Percentiles rank a stretch among this genome's conserved stretches.
Evolutionary conservation across 768 basidiomycete species (phyloP).

Genomic region (Rhodotorula kratochvilovae): DNA sequence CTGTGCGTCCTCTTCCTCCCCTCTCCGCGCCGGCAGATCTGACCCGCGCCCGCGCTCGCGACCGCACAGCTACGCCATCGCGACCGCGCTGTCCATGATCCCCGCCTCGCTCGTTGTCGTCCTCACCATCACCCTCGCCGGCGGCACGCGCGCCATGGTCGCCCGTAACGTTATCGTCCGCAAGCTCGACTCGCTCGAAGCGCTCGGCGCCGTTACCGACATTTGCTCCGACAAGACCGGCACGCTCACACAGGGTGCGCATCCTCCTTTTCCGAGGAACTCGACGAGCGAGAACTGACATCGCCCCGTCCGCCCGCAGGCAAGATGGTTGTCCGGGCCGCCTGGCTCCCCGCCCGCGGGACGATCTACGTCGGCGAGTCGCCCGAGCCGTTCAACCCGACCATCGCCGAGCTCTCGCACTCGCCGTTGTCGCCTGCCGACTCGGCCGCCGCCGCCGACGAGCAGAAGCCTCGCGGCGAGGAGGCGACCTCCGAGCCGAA

Average conservation of each 20-base stretch:
- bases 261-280: no score
- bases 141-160: constrained; percentile 54
- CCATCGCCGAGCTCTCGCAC: constrained; percentile 33
- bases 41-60: no score
- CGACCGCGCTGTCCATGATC: constrained; percentile 38
- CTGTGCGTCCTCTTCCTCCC: constrained; percentile 28
- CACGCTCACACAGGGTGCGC: constrained; percentile 47
- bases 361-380: constrained; percentile 43
- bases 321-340: constrained; percentile 52
- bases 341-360: constrained; percentile 49
- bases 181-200: constrained; percentile 47
- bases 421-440: constrained; percentile 20
- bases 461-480: constrained; percentile 45
- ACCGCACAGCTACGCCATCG: constrained; percentile 16
- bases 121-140: constrained; percentile 57
- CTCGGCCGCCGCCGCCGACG: constrained; percentile 46
- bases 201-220: constrained; percentile 50
- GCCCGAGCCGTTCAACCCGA: constrained; percentile 41
- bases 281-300: not conserved
- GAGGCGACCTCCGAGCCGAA: not conserved
- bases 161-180: constrained; percentile 51
- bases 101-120: constrained; percentile 44
- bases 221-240: constrained; percentile 54
- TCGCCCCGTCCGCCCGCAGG: constrained; percentile 39
- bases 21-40: not conserved